Conservation (phyloP, 2,329 filamentous ascomycete species). For the Leptographium wingfieldii region DNA sequence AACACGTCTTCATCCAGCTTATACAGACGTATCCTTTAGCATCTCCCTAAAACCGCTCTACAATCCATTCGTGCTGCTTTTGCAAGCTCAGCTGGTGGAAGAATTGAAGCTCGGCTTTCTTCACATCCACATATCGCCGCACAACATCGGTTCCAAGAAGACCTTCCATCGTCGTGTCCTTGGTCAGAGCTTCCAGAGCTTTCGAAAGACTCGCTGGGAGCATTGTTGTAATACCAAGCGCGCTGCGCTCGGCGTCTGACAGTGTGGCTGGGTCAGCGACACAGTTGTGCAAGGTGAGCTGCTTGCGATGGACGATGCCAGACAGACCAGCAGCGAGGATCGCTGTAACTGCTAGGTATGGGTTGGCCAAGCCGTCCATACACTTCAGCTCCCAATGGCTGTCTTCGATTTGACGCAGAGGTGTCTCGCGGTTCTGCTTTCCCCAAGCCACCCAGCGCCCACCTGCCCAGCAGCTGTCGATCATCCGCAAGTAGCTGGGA, state of each 20-base stretch:
- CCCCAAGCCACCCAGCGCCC: conserved; percentile 72
- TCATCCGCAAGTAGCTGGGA: conserved; percentile 55
- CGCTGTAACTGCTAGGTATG: conserved; percentile 55
- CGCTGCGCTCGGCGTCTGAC: conserved; percentile 29
- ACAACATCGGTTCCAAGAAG: conserved; percentile 39
- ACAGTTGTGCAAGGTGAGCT: conserved; percentile 41
- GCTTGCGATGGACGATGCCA: conserved; percentile 34
- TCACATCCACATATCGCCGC: conserved; percentile 43
- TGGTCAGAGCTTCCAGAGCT: conserved; percentile 38
- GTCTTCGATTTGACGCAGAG: conserved; percentile 51
- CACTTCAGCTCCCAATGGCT: conserved; percentile 70
- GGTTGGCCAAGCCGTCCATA: conserved; percentile 69
- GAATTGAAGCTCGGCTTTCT: conserved; percentile 43
- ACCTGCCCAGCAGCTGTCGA: conserved; percentile 64
- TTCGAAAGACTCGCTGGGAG: conserved; percentile 42
- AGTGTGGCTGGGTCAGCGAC: conserved; percentile 39
- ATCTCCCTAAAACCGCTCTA: conserved; percentile 39
- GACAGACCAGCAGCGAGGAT: conserved; percentile 46
- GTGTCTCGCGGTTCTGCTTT: conserved; percentile 65
- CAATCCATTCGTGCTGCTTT: conserved; percentile 43
- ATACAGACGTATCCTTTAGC: too few species aligned
- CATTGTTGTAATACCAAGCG: conserved; percentile 39
- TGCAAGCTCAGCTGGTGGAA: conserved; percentile 33
- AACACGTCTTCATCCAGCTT: too few species aligned
- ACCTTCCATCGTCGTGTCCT: conserved; percentile 31